Percentiles rank a stretch among this genome's conserved stretches.
Evolutionary conservation across 495 filamentous ascomycete species (phyloP).

Genomic region (Thozetella sp.): DNA sequence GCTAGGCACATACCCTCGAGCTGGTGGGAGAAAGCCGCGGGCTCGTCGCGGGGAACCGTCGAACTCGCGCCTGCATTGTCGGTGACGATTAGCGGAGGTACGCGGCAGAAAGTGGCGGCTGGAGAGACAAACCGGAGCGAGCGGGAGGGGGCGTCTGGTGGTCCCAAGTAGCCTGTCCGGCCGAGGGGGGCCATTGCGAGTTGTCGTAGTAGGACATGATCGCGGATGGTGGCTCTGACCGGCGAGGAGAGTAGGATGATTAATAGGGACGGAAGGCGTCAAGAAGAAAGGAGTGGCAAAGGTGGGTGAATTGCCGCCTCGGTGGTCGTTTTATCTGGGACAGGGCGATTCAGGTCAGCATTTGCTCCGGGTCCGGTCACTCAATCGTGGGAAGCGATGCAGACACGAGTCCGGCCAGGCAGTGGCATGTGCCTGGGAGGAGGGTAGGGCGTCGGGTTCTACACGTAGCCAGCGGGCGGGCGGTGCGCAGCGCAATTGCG

Average conservation of each 20-base stretch:
- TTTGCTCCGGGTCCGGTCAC: neutral
- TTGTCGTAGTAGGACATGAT: constrained; percentile 93
- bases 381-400: neutral
- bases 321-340: neutral
- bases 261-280: neutral
- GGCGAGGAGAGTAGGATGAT: constrained; percentile 10
- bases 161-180: constrained; percentile 65
- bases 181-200: constrained; percentile 72
- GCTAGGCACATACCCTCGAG: constrained; percentile 94
- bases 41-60: constrained; percentile 75
- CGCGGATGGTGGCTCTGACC: constrained; percentile 19
- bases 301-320: neutral
- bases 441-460: neutral
- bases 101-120: constrained; percentile 11
- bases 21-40: constrained; percentile 81
- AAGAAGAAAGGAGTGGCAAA: neutral
- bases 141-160: constrained; percentile 86
- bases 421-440: neutral
- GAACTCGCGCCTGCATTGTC: constrained; percentile 69
- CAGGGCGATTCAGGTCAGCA: constrained; percentile 1
- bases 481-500: constrained; percentile 7
- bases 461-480: constrained; percentile 1
- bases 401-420: neutral
- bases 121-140: constrained; percentile 68
- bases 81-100: constrained; percentile 34